Evolutionary conservation across 129 eudicot species (phyloP).

Genomic region (Escallonia rubra): DNA sequence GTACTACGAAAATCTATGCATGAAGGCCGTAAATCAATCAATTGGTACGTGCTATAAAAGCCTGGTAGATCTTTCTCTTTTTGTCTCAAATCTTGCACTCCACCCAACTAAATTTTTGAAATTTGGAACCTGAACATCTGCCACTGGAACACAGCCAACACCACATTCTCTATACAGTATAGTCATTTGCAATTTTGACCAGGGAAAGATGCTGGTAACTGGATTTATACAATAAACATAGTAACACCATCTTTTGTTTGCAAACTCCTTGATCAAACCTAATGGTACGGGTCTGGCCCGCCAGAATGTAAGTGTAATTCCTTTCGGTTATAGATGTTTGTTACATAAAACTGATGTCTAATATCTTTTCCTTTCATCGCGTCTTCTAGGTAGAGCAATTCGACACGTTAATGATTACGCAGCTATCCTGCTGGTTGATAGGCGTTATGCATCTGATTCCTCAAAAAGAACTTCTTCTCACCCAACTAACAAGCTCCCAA

Average conservation of each 20-base stretch:
- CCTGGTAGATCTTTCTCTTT: too few relatives aligned
- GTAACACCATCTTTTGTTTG: not conserved
- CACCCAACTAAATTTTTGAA: too few relatives aligned
- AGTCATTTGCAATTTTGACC: too few relatives aligned
- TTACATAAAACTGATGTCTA: not conserved
- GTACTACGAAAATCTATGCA: conserved; percentile 96
- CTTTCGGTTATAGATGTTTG: not conserved
- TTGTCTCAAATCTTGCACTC: too few relatives aligned
- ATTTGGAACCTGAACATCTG: too few relatives aligned
- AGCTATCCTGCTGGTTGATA: conserved; percentile 81
- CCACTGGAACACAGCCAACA: too few relatives aligned
- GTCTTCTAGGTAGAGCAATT: conserved; percentile 84
- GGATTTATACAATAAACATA: not conserved
- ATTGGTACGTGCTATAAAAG: conserved; percentile 43
- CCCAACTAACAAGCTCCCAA: conserved; percentile 75
- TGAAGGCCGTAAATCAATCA: conserved; percentile 96
- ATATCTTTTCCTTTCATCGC: not conserved
- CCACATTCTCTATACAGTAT: too few relatives aligned
- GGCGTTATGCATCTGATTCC: conserved; percentile 62
- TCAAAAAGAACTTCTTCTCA: conserved; percentile 43
- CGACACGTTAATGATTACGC: conserved; percentile 91
- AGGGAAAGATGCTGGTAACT: not conserved
- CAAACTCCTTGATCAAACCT: not conserved
- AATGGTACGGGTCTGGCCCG: not conserved
- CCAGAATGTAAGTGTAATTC: not conserved